phyloP scores from a whole-genome alignment of 306 rosid genomes.

The Dalbergia oliveri region DNA sequence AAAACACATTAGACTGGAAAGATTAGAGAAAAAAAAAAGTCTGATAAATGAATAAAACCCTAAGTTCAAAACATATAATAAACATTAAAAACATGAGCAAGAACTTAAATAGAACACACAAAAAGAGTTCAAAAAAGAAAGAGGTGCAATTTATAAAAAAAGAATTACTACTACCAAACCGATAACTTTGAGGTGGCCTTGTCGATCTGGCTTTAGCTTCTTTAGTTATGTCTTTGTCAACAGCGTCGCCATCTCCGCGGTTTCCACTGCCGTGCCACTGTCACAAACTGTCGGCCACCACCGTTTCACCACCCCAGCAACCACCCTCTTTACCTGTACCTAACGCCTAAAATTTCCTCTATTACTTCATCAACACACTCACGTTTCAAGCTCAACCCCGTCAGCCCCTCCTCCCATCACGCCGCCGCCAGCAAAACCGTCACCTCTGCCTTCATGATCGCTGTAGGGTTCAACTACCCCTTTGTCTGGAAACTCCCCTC shows the following conservation, averaged over 20 bases:
- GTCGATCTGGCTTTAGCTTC: too few relatives aligned
- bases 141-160: too few relatives aligned
- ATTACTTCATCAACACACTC: constrained; percentile 37
- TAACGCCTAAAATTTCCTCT: constrained; percentile 33
- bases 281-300: constrained; percentile 33
- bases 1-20: too few relatives aligned
- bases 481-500: constrained; percentile 39
- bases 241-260: constrained; percentile 71
- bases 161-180: too few relatives aligned
- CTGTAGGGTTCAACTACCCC: constrained; percentile 50
- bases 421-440: constrained; percentile 44
- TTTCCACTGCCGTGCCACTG: constrained; percentile 56
- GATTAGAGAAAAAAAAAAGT: too few relatives aligned
- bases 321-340: background rate
- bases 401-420: constrained; percentile 45
- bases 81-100: too few relatives aligned
- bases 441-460: constrained; percentile 43
- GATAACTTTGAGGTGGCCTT: too few relatives aligned
- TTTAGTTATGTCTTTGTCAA: constrained; percentile 15
- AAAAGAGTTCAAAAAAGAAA: too few relatives aligned
- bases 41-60: too few relatives aligned
- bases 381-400: constrained; percentile 36
- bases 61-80: too few relatives aligned
- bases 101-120: too few relatives aligned
- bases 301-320: constrained; percentile 23